Percentiles rank a stretch among this genome's conserved stretches.
These are phyloP conservation scores for Lachancea waltii DNA, from an alignment of 805 yeast genomes.

Conservation along the genomic window DNA sequence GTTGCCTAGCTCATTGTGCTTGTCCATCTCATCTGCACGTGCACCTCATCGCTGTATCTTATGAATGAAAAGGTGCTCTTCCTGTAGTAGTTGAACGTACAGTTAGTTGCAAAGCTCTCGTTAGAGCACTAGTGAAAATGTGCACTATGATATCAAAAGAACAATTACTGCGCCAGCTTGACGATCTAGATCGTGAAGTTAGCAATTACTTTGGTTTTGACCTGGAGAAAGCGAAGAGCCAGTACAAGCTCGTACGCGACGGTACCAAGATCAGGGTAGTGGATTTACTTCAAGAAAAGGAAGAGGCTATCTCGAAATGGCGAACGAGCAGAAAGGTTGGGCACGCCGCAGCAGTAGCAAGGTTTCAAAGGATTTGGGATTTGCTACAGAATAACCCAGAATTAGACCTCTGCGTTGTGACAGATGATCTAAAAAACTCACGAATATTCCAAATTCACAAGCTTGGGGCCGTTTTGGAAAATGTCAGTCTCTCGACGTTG, in stretches of 20 bases:
- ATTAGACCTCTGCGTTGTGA: conserved; percentile 8
- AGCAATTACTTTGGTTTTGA: conserved; percentile 6
- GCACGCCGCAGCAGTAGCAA: background rate
- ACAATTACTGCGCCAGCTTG: conserved; percentile 3
- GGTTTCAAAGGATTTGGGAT: conserved; percentile 5
- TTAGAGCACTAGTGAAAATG: too few relatives aligned
- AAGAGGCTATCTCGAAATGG: conserved; percentile 2
- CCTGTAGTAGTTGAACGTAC: too few relatives aligned
- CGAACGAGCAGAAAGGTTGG: background rate
- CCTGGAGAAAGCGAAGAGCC: conserved; percentile 1
- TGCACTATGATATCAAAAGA: background rate
- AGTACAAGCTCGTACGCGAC: background rate
- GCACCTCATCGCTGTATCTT: too few relatives aligned
- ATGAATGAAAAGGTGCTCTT: too few relatives aligned
- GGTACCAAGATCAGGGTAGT: conserved; percentile 4
- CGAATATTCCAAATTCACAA: conserved; percentile 9
- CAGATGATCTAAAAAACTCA: conserved; percentile 5
- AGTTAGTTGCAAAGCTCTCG: too few relatives aligned
- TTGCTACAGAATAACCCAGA: conserved; percentile 7
- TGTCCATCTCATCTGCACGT: too few relatives aligned
- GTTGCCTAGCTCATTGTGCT: too few relatives aligned
- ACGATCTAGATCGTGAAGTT: conserved; percentile 3
- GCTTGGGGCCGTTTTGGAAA: conserved; percentile 3
- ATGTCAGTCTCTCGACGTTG: conserved; percentile 5
- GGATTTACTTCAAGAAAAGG: conserved; percentile 2